phyloP scores from a whole-genome alignment of 2,329 filamentous ascomycete species.

The Neonectria magnoliae region DNA sequence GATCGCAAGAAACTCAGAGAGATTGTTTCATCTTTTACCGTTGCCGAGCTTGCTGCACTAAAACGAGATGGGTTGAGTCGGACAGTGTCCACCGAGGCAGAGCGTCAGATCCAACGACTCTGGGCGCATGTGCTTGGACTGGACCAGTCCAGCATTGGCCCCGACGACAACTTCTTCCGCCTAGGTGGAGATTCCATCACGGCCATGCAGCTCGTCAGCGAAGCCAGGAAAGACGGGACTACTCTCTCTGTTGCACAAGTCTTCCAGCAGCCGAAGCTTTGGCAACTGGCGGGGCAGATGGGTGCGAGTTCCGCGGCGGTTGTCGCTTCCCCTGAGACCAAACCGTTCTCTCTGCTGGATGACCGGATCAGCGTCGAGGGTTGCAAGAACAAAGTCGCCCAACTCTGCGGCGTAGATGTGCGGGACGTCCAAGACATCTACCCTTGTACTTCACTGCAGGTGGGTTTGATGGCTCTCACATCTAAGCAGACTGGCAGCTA shows the following conservation, averaged over 20 bases:
- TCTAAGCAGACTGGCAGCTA: conserved; percentile 31
- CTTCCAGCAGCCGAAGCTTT: background rate
- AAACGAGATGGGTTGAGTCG: background rate
- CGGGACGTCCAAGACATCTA: background rate
- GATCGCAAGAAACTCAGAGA: conserved; percentile 25
- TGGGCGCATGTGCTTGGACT: conserved; percentile 28
- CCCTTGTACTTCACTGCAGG: background rate
- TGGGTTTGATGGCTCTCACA: conserved; percentile 34
- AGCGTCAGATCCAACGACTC: background rate
- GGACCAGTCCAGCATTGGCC: conserved; percentile 39
- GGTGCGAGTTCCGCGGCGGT: too few species aligned
- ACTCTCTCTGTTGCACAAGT: background rate
- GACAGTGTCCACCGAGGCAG: too few species aligned
- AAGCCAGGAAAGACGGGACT: too few species aligned
- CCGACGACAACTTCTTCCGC: conserved; percentile 39
- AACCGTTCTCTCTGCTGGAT: background rate
- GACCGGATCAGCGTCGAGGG: background rate
- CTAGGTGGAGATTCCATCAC: conserved; percentile 41
- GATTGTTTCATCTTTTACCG: background rate
- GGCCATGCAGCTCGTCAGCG: too few species aligned
- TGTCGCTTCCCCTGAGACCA: background rate
- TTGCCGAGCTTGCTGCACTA: background rate
- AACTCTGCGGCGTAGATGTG: background rate
- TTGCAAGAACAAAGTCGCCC: background rate
- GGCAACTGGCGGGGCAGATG: background rate